Evolutionary conservation across 441 rosid genomes (phyloP).

Genomic region (Erodium trifolium): DNA sequence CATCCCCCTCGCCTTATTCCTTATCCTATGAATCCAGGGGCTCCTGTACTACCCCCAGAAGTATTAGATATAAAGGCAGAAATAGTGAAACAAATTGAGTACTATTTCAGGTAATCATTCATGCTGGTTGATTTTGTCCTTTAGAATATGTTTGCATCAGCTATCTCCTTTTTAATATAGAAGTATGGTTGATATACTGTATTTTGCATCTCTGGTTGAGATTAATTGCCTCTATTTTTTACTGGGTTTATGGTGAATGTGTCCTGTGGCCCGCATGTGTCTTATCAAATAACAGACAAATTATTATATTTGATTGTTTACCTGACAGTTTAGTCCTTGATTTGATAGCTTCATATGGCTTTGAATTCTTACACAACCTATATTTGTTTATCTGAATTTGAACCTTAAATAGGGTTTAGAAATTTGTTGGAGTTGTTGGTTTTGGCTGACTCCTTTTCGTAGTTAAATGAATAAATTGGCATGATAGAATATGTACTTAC

Average conservation of each 20-base stretch:
- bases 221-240: not conserved
- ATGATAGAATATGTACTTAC: not conserved
- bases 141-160: not conserved
- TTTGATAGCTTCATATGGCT: not conserved
- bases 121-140: too few species aligned
- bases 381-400: not conserved
- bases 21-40: constrained; percentile 50
- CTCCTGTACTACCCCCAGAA: constrained; percentile 42
- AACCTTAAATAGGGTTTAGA: not conserved
- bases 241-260: constrained; percentile 6
- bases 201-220: not conserved
- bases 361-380: not conserved
- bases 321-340: not conserved
- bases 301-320: not conserved
- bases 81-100: constrained; percentile 69
- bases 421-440: not conserved
- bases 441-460: not conserved
- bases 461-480: not conserved
- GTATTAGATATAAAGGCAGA: constrained; percentile 37
- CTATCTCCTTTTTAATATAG: not conserved
- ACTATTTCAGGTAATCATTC: constrained; percentile 75
- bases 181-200: constrained; percentile 1
- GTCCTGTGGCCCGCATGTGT: not conserved
- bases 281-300: not conserved
- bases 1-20: constrained; percentile 50